Percentiles rank a stretch among this genome's conserved stretches.
phyloP scores from a whole-genome alignment of 768 basidiomycete species.

The Tulasnella calospora region DNA sequence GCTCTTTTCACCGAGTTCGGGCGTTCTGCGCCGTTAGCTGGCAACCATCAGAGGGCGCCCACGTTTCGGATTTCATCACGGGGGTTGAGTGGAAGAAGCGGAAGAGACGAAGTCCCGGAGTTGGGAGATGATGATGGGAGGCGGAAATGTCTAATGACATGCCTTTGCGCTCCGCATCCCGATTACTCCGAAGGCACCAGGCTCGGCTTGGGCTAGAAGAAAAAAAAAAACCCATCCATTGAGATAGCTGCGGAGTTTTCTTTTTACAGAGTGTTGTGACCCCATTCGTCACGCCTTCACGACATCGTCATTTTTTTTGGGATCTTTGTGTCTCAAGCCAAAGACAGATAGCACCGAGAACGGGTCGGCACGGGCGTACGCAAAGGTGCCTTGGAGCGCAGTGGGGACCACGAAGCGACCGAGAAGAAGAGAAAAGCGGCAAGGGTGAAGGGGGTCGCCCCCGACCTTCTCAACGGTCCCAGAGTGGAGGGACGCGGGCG shows the following conservation, averaged over 20 bases:
- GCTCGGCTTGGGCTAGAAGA: background rate
- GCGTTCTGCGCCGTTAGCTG: background rate
- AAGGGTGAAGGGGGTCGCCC: background rate
- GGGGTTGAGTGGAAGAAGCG: background rate
- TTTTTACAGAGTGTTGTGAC: background rate
- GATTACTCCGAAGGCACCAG: constrained; percentile 4
- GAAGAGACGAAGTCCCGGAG: constrained; percentile 1
- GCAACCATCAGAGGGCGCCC: background rate
- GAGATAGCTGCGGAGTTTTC: background rate
- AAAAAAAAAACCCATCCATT: background rate
- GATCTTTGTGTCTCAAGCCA: background rate
- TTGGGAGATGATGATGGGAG: background rate
- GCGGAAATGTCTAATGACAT: constrained; percentile 10
- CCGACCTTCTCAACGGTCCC: background rate
- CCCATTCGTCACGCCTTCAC: background rate
- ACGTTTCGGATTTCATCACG: constrained; percentile 10
- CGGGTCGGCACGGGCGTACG: background rate
- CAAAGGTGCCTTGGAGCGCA: background rate
- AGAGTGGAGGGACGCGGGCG: background rate
- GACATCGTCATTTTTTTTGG: too few relatives aligned
- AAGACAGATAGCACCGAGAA: background rate
- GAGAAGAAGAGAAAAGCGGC: background rate
- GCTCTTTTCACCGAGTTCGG: background rate
- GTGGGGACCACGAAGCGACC: background rate
- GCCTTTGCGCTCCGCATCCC: background rate